Percentiles rank a stretch among this genome's conserved stretches.
Evolutionary conservation across 768 basidiomycete species (phyloP).

Genomic region (Boletus pseudo-olivaceus): DNA sequence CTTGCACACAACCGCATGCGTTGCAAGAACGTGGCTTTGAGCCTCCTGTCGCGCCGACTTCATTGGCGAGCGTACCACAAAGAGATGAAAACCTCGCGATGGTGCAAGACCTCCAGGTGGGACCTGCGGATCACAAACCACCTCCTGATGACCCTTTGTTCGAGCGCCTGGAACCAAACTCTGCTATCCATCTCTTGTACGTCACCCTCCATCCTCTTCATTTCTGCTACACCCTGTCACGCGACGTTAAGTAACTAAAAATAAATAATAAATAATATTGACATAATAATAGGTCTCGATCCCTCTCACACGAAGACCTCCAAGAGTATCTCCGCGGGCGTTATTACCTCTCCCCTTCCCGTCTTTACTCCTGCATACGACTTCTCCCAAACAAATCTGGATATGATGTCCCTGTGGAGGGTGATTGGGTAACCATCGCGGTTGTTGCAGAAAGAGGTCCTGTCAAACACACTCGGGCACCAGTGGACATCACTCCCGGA

Average conservation of each 20-base stretch:
- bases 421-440: slow-evolving; percentile 95
- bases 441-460: slow-evolving; percentile 91
- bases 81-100: slow-evolving; percentile 66
- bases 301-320: slow-evolving; percentile 69
- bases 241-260: not conserved
- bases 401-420: slow-evolving; percentile 87
- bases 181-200: slow-evolving; percentile 78
- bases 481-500: slow-evolving; percentile 46
- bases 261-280: slow-evolving; percentile 2
- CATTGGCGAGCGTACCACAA: slow-evolving; percentile 5
- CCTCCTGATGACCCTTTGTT: slow-evolving; percentile 75
- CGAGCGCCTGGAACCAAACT: slow-evolving; percentile 83
- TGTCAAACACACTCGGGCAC: slow-evolving; percentile 67
- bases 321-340: slow-evolving; percentile 79
- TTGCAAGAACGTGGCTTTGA: slow-evolving; percentile 9
- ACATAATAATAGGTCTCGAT: slow-evolving; percentile 57
- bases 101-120: slow-evolving; percentile 72
- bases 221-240: not conserved
- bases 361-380: slow-evolving; percentile 81
- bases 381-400: slow-evolving; percentile 74
- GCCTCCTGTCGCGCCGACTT: slow-evolving; percentile 2
- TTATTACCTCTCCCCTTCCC: slow-evolving; percentile 86
- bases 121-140: slow-evolving; percentile 72
- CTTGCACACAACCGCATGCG: not conserved
- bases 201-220: slow-evolving; percentile 27